These are phyloP conservation scores for Nectriaceae sp. DNA, from an alignment of 2,329 filamentous ascomycete genomes.

Conservation along the genomic window DNA sequence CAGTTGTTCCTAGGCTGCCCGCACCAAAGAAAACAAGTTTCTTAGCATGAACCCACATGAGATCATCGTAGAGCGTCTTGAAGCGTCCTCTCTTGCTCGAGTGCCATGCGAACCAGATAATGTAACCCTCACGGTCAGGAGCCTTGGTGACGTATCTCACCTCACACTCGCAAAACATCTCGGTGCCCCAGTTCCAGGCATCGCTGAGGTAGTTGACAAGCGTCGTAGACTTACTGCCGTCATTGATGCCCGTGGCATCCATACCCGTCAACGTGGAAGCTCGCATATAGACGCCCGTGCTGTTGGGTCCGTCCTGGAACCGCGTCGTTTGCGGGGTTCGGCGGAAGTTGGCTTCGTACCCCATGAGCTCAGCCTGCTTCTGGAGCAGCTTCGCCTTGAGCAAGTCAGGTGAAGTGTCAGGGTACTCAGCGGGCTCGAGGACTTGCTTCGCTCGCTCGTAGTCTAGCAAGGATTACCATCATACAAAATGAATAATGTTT, in stretches of 20 bases:
- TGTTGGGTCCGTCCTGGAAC: slow-evolving; percentile 62
- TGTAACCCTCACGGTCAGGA: slow-evolving; percentile 54
- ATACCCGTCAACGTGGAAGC: slow-evolving; percentile 61
- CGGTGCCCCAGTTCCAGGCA: slow-evolving; percentile 72
- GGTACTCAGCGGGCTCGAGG: slow-evolving; percentile 61
- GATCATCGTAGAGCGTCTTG: slow-evolving; percentile 55
- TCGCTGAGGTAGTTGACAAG: slow-evolving; percentile 68
- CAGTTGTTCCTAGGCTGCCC: slow-evolving; percentile 64
- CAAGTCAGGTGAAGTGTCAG: slow-evolving; percentile 56
- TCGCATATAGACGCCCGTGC: slow-evolving; percentile 64
- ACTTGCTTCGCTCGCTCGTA: slow-evolving; percentile 57
- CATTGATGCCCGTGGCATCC: slow-evolving; percentile 65
- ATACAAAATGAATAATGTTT: background rate
- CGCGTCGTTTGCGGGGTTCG: slow-evolving; percentile 63
- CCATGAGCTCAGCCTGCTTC: slow-evolving; percentile 55
- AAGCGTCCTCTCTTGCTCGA: slow-evolving; percentile 58
- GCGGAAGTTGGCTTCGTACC: slow-evolving; percentile 54
- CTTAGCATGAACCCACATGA: slow-evolving; percentile 69
- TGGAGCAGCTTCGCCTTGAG: slow-evolving; percentile 60
- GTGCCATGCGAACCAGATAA: slow-evolving; percentile 67
- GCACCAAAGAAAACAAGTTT: slow-evolving; percentile 68
- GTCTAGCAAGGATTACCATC: slow-evolving; percentile 43
- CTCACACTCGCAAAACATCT: slow-evolving; percentile 71
- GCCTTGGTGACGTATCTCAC: slow-evolving; percentile 63
- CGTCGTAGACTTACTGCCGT: slow-evolving; percentile 67